A percentile compares a stretch with the other conserved stretches of the same genome.
phyloP scores from a whole-genome alignment of 441 rosid genomes.

The Metrosideros polymorpha region DNA sequence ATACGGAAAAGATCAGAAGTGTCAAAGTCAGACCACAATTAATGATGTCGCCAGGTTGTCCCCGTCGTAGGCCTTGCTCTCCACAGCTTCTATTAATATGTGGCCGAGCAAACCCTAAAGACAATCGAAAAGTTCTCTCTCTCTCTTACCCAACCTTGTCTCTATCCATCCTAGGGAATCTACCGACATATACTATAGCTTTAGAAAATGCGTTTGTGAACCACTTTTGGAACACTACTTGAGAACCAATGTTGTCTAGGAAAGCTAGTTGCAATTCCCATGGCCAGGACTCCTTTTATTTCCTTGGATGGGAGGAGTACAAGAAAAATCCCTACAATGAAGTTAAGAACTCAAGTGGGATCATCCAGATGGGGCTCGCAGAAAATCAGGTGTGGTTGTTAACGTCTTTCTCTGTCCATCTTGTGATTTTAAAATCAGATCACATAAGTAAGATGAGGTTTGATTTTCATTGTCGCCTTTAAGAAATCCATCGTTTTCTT shows the following conservation, averaged over 20 bases:
- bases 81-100: neutral
- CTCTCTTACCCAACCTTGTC: neutral
- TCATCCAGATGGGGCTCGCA: constrained; percentile 89
- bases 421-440: neutral
- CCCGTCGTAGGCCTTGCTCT: neutral
- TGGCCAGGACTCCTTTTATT: constrained; percentile 75
- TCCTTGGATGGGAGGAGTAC: constrained; percentile 64
- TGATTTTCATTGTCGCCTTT: neutral
- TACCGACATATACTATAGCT: neutral
- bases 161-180: neutral
- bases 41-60: neutral
- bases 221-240: neutral
- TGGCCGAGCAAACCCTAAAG: neutral
- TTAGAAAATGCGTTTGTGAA: neutral
- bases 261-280: constrained; percentile 43
- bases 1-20: too few species aligned
- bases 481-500: neutral
- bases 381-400: constrained; percentile 66
- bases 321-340: constrained; percentile 57
- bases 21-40: neutral
- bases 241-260: constrained; percentile 47
- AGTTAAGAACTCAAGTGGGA: constrained; percentile 48
- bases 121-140: neutral
- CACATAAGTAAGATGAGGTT: neutral
- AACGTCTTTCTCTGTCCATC: neutral